Evolutionary conservation across 2,329 filamentous ascomycete species (phyloP).

Genomic region (Diplocarpon rosae): DNA sequence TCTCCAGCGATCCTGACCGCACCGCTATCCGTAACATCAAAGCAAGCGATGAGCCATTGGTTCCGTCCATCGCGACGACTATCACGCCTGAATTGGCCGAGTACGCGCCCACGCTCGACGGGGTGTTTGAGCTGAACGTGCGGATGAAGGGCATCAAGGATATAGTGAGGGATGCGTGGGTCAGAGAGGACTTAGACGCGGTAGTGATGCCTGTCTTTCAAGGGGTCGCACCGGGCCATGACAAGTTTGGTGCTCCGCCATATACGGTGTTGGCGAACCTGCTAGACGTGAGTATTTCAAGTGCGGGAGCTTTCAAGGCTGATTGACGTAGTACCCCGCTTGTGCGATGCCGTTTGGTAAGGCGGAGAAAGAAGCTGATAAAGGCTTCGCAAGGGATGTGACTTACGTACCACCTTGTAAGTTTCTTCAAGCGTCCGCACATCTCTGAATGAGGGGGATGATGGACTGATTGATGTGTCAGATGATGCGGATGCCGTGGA

Average conservation of each 20-base stretch:
- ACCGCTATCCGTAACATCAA: constrained; percentile 3
- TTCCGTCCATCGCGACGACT: constrained; percentile 30
- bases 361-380: constrained; percentile 33
- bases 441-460: no score
- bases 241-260: constrained; percentile 35
- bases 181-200: constrained; percentile 26
- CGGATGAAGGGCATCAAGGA: constrained; percentile 19
- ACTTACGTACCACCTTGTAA: constrained; percentile 6
- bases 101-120: constrained; percentile 9
- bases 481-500: constrained; percentile 2
- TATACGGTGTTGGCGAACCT: constrained; percentile 42
- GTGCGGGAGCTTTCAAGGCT: background rate
- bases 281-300: constrained; percentile 34
- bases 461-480: background rate
- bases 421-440: background rate
- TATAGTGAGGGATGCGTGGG: constrained; percentile 32
- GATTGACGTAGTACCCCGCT: constrained; percentile 35
- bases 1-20: constrained; percentile 6
- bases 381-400: constrained; percentile 3
- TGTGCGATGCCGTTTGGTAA: constrained; percentile 36
- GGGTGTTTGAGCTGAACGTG: constrained; percentile 8
- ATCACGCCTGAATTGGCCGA: constrained; percentile 9
- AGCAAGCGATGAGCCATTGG: constrained; percentile 31
- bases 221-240: constrained; percentile 39
- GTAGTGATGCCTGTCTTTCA: constrained; percentile 26